Base-by-base conservation (phyloP, 164 flowering plant species). In the Berberis thunbergii region DNA sequence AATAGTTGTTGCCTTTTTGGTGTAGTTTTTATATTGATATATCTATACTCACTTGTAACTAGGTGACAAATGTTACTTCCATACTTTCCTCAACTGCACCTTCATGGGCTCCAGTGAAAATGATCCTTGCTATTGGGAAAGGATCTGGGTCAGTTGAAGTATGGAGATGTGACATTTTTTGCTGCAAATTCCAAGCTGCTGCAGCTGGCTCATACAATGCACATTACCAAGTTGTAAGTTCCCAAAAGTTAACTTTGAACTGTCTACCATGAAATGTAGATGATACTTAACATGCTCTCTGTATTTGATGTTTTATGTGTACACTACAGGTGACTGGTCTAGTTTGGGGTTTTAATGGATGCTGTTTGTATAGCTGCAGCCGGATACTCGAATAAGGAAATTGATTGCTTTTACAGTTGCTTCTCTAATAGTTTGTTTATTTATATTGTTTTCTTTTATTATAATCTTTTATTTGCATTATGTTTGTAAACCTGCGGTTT, bases 251-350 rank as follows among this genome's bases (percentile, higher is more conserved):
- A 53, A 42, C 64, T 67, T 42, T 62, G 41, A 49, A 45, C 46
- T 57, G 45, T 56, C 41, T 69, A 65, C 39, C 39, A 12, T 42
- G 41, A 10, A 59, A 57, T 63, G 7, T 57, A 8, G 2, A 63
- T 60, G 57, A 55, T 58, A 45, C 67, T 68, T 78, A 63, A 73
- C 53, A 45, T 63, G n/a, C n/a, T n/a, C n/a, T 54, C 1, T 7
- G 3, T 7, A 7, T 3, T 50, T 50, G 54, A 3, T 50, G n/a
- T 10, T 43, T 73, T 64, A 41, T n/a, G n/a, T n/a, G n/a, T n/a
- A n/a, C n/a, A n/a, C n/a, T n/a, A n/a, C 79, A 95, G 99, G 80
- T 91, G 55, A 88, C 95, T 60, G 99, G 96, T 64, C 63, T 95
- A 61, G 81, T 85, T 67, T 95, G 97, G 99, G 92, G 88, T 69